Percentiles rank a stretch among this genome's conserved stretches.
These are phyloP conservation scores for Lactifluus volemus DNA, from an alignment of 768 basidiomycete genomes.

Conservation along the genomic window DNA sequence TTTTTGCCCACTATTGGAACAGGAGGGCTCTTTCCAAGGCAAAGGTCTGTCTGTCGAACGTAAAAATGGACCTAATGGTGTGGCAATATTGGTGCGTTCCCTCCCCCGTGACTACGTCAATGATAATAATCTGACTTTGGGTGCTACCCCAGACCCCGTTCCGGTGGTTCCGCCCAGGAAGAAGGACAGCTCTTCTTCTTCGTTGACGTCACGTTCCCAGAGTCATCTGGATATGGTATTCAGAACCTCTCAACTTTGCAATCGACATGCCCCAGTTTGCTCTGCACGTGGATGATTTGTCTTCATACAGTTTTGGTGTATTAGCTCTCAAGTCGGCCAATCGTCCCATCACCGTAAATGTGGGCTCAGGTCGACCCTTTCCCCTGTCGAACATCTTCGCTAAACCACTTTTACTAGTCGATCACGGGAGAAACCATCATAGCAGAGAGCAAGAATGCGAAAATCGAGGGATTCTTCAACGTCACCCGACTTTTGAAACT, in stretches of 20 bases:
- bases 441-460: background rate
- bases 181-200: background rate
- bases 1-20: background rate
- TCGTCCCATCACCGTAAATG: background rate
- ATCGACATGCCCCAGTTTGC: background rate
- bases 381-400: background rate
- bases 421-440: background rate
- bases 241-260: background rate
- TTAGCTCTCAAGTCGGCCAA: constrained; percentile 2
- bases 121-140: background rate
- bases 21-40: background rate
- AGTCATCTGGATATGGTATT: background rate
- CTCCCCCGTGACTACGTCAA: background rate
- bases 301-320: background rate
- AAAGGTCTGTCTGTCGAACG: background rate
- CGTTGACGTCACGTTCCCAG: constrained; percentile 1
- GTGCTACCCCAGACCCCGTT: background rate
- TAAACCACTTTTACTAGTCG: background rate
- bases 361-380: background rate
- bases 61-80: background rate
- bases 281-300: background rate
- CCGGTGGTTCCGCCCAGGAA: background rate
- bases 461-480: constrained; percentile 1
- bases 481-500: background rate
- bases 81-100: constrained; percentile 2